Percentiles rank a stretch among this genome's conserved stretches.
Evolutionary conservation across 2,329 filamentous ascomycete genomes (phyloP).

Genomic region (Colletotrichum cereale): DNA sequence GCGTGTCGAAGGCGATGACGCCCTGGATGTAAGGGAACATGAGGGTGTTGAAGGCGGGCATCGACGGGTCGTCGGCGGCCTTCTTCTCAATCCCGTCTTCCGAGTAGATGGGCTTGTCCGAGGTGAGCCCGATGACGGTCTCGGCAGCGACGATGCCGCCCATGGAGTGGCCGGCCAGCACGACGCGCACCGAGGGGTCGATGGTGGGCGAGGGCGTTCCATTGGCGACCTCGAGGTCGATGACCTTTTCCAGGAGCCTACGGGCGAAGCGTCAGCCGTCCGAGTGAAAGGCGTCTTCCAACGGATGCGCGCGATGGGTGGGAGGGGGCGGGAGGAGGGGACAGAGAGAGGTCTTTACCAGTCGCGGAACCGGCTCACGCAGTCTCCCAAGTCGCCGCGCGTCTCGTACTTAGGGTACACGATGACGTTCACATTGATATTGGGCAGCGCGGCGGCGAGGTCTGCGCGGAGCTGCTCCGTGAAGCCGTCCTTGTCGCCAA

Average conservation of each 20-base stretch:
- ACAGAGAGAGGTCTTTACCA: slow-evolving; percentile 64
- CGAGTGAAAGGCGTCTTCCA: neutral
- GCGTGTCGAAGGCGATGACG: slow-evolving; percentile 93
- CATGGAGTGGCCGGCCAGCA: slow-evolving; percentile 91
- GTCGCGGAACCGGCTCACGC: slow-evolving; percentile 79
- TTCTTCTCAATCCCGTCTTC: slow-evolving; percentile 56
- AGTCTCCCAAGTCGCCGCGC: slow-evolving; percentile 79
- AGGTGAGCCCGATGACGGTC: slow-evolving; percentile 78
- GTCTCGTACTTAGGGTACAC: slow-evolving; percentile 89
- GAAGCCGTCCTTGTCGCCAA: slow-evolving; percentile 74
- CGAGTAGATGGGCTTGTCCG: slow-evolving; percentile 66
- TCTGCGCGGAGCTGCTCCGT: slow-evolving; percentile 77
- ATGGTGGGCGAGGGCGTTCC: slow-evolving; percentile 85
- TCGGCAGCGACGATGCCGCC: slow-evolving; percentile 95
- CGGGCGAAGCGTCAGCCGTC: neutral
- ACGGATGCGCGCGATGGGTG: neutral
- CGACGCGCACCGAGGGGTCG: slow-evolving; percentile 84
- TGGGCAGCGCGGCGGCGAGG: slow-evolving; percentile 75
- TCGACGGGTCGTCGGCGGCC: slow-evolving; percentile 43
- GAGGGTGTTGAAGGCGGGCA: slow-evolving; percentile 66
- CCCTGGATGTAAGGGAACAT: slow-evolving; percentile 96
- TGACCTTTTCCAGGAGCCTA: slow-evolving; percentile 91
- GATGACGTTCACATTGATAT: slow-evolving; percentile 74
- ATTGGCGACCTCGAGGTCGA: slow-evolving; percentile 90
- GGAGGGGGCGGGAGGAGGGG: neutral